Percentiles rank a stretch among this genome's conserved stretches.
Evolutionary conservation across 495 filamentous ascomycete genomes (phyloP).

Genomic region (Glutinoglossum americanum): DNA sequence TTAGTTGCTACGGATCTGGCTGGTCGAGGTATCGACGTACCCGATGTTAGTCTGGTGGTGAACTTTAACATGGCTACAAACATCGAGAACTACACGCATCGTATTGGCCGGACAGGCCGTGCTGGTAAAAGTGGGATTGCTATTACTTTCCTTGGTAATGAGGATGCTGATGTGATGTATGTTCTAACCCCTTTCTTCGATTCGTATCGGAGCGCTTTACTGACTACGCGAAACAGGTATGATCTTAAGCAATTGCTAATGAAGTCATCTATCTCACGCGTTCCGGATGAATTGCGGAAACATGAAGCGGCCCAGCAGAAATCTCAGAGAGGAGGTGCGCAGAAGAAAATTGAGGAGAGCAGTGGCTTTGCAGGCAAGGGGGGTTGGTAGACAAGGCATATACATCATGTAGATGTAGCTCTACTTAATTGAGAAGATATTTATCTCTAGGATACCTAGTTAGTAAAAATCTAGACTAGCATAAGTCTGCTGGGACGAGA

Average conservation of each 20-base stretch:
- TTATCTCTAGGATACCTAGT: no score
- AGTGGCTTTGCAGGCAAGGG: conserved; percentile 38
- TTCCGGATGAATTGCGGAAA: conserved; percentile 82
- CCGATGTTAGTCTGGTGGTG: conserved; percentile 78
- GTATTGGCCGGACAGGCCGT: conserved; percentile 93
- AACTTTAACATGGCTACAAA: conserved; percentile 97
- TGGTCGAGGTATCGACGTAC: conserved; percentile 94
- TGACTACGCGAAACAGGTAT: conserved; percentile 23
- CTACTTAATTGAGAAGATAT: no score
- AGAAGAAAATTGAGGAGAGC: conserved; percentile 37
- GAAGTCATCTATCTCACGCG: conserved; percentile 72
- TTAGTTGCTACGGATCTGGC: conserved; percentile 96
- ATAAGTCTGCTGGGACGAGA: no score
- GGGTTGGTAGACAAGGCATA: conserved; percentile 17
- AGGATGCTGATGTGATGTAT: conserved; percentile 85
- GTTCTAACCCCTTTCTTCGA: neutral
- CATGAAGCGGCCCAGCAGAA: conserved; percentile 91
- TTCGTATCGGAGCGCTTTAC: neutral
- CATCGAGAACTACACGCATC: conserved; percentile 94
- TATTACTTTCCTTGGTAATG: conserved; percentile 86
- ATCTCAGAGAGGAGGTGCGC: conserved; percentile 28
- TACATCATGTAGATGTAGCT: neutral
- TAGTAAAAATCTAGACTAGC: no score
- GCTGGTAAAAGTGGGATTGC: conserved; percentile 94
- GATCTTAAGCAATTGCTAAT: conserved; percentile 91